Evolutionary conservation across 352 stramenopile species (phyloP).

Genomic region (Phytophthora multivora): DNA sequence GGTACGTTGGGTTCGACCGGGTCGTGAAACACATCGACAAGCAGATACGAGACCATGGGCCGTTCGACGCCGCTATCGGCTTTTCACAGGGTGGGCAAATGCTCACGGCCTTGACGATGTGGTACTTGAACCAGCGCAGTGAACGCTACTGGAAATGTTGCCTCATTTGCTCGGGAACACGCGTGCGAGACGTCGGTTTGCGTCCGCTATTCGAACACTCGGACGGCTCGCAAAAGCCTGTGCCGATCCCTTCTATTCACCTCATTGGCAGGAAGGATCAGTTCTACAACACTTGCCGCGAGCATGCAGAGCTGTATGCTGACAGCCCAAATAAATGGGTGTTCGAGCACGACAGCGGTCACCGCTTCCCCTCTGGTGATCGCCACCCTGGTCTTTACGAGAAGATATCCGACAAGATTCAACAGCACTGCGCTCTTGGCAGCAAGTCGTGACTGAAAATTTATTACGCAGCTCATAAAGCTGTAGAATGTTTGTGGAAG

Average conservation of each 20-base stretch:
- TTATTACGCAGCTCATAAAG: background rate
- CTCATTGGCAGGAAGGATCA: slow-evolving; percentile 53
- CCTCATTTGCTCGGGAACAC: slow-evolving; percentile 42
- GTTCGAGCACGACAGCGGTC: slow-evolving; percentile 13
- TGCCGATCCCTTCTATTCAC: slow-evolving; percentile 64
- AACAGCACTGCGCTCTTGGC: slow-evolving; percentile 14
- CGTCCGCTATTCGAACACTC: slow-evolving; percentile 41
- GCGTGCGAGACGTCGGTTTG: slow-evolving; percentile 27
- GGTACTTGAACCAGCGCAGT: slow-evolving; percentile 36
- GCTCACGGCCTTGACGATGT: slow-evolving; percentile 48
- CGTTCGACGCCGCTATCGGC: slow-evolving; percentile 57
- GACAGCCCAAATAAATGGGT: slow-evolving; percentile 1
- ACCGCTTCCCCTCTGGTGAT: slow-evolving; percentile 34
- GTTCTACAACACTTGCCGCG: slow-evolving; percentile 43
- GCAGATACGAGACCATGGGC: slow-evolving; percentile 42
- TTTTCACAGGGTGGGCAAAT: slow-evolving; percentile 71
- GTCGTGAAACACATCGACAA: slow-evolving; percentile 48
- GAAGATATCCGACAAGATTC: slow-evolving; percentile 26
- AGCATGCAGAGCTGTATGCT: slow-evolving; percentile 39
- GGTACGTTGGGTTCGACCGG: slow-evolving; percentile 47
- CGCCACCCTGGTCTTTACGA: slow-evolving; percentile 28
- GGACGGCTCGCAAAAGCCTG: slow-evolving; percentile 18
- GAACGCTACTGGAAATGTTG: slow-evolving; percentile 46
- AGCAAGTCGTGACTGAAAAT: background rate
- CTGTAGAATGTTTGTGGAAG: background rate